Percentiles rank a stretch among this genome's conserved stretches.
These are phyloP conservation scores for Paramecium sonneborni DNA, from an alignment of 73 alveolate genomes.

Conservation along the genomic window DNA sequence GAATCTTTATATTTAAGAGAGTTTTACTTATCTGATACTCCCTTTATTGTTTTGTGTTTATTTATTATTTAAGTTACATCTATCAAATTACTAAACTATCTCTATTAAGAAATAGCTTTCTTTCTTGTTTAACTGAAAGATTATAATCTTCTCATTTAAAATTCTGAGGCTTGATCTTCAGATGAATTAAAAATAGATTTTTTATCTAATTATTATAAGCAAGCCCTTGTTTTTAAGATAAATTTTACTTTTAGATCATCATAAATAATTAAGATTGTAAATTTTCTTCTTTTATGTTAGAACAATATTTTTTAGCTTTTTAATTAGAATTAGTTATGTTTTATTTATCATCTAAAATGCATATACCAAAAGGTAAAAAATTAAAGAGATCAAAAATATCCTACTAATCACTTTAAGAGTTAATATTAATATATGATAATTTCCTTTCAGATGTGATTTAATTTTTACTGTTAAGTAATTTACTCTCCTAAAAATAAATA, in stretches of 20 bases:
- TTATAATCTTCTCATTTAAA: not conserved
- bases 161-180: not conserved
- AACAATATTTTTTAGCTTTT: slow-evolving; percentile 10
- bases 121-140: slow-evolving; percentile 8
- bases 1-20: slow-evolving; percentile 34
- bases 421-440: not conserved
- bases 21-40: not conserved
- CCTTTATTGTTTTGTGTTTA: not conserved
- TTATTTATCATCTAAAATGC: not conserved
- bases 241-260: slow-evolving; percentile 33
- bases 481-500: not conserved
- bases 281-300: not conserved
- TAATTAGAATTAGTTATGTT: not conserved
- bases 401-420: not conserved
- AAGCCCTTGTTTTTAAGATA: slow-evolving; percentile 4
- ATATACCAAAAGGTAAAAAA: slow-evolving; percentile 1
- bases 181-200: slow-evolving; percentile 9
- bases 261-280: not conserved
- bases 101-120: not conserved
- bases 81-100: not conserved
- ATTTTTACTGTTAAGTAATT: not conserved
- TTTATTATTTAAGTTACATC: not conserved
- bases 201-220: not conserved
- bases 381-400: not conserved
- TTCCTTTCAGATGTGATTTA: not conserved